Percentiles rank a stretch among this genome's conserved stretches.
Evolutionary conservation across 139 green algal genomes (phyloP).

Genomic region (Chlamydomonas incerta): DNA sequence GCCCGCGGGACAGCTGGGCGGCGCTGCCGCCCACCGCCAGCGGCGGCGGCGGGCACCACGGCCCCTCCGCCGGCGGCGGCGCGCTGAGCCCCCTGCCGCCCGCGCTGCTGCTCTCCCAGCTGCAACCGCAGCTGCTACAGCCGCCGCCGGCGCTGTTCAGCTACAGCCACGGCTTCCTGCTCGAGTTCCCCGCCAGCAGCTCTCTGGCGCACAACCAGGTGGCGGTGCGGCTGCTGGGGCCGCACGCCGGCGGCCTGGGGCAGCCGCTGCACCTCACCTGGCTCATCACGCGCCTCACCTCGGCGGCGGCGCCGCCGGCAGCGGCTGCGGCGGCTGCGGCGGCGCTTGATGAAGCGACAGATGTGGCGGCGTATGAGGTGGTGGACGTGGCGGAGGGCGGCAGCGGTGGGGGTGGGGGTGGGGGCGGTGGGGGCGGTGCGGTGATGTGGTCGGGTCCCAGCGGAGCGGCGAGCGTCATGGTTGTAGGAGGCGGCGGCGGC

Average conservation of each 20-base stretch:
- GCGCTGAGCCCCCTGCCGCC: neutral
- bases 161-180: conserved; percentile 17
- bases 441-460: neutral
- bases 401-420: neutral
- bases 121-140: neutral
- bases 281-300: conserved; percentile 23
- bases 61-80: neutral
- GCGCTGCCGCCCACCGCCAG: too few species aligned
- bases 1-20: neutral
- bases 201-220: conserved; percentile 31
- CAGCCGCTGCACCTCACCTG: conserved; percentile 34
- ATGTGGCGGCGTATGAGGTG: conserved; percentile 37
- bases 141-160: neutral
- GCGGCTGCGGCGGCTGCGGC: neutral
- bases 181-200: conserved; percentile 39
- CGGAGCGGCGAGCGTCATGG: neutral
- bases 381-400: neutral
- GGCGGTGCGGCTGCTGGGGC: conserved; percentile 35
- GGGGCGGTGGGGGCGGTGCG: neutral
- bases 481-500: neutral
- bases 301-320: neutral
- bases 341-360: neutral
- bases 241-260: neutral
- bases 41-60: too few species aligned
- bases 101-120: neutral